Base-by-base conservation (phyloP, 345 rosid species). In the Litchi chinensis region DNA sequence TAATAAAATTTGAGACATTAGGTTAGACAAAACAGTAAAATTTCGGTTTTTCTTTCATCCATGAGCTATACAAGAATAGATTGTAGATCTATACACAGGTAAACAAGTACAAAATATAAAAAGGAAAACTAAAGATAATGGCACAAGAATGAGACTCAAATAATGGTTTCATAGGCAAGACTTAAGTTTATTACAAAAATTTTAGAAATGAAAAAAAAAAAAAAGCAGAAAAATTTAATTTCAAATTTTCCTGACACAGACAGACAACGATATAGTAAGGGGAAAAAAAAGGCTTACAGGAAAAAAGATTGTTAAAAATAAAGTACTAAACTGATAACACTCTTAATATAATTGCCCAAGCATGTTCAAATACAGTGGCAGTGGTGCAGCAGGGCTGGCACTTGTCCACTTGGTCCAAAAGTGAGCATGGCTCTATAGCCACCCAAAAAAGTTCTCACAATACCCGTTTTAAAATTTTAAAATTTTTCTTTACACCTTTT, bases 1-100 rank as follows among this genome's bases (percentile, higher is more conserved):
- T 39, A 62, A 5, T 37, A 70, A 78, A 78, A 59, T n/a, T 41
- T 0, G 21, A 69, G 46, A 50, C 59, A 68, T 68, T 63, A 81
- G 28, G 24, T 24, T 52, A 10, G 10, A 24, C 74, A 19, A 63
- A 71, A 64, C 37, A 18, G 32, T 50, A 11, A 48, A 28, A 48
- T 24, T 32, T 16, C 0, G 5, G 11, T 13, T 44, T 74, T 57
- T 22, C 41, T 73, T 60, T 21, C 8, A 21, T 40, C 67, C 68
- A 59, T 22, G 10, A 32, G 15, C 16, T 12, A 11, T 11, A 11
- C 11, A 21, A 21, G 11, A 3, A 19, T n/a, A 37, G 24, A 11
- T 32, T 65, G 19, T 52, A 28, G 50, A 46, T 11, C 16, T 1
- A 37, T 22, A 63, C 16, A 44, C 11, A 64, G 63, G 44, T 15